Conservation (phyloP, 2,329 filamentous ascomycete genomes). For the Ophiostoma quercus region DNA sequence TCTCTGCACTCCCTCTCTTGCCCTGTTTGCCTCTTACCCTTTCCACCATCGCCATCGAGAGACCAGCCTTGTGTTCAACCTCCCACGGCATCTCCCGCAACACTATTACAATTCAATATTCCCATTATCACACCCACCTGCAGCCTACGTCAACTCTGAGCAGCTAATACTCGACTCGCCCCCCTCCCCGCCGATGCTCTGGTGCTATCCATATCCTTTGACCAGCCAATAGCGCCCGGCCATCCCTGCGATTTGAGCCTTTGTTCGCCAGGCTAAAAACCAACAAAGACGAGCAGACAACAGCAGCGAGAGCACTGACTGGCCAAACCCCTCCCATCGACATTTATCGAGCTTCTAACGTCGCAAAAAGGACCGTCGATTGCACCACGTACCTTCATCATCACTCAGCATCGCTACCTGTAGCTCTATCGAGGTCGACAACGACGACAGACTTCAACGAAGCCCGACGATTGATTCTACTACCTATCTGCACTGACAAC, state of each 20-base stretch:
- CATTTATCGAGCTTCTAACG: background rate
- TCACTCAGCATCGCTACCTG: background rate
- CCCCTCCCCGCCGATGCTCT: slow-evolving; percentile 2
- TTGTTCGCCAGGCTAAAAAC: slow-evolving; percentile 7
- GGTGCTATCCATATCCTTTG: slow-evolving; percentile 5
- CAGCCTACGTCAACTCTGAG: background rate
- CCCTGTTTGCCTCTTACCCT: background rate
- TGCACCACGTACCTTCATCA: background rate
- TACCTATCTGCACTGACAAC: background rate
- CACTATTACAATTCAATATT: background rate
- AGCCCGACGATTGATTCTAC: background rate
- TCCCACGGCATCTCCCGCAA: background rate
- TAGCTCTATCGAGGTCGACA: background rate
- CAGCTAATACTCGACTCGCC: background rate
- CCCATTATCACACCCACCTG: background rate
- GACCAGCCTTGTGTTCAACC: background rate
- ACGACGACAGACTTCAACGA: background rate
- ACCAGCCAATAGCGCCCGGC: slow-evolving; percentile 8
- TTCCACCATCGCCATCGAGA: background rate
- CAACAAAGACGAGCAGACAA: background rate
- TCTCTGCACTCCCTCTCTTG: slow-evolving; percentile 5
- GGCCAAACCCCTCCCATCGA: background rate
- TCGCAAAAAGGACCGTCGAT: background rate
- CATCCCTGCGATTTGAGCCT: slow-evolving; percentile 7
- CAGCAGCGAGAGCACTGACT: background rate